Conservation (phyloP, 2,329 filamentous ascomycete species). For the Metarhizium anisopliae region DNA sequence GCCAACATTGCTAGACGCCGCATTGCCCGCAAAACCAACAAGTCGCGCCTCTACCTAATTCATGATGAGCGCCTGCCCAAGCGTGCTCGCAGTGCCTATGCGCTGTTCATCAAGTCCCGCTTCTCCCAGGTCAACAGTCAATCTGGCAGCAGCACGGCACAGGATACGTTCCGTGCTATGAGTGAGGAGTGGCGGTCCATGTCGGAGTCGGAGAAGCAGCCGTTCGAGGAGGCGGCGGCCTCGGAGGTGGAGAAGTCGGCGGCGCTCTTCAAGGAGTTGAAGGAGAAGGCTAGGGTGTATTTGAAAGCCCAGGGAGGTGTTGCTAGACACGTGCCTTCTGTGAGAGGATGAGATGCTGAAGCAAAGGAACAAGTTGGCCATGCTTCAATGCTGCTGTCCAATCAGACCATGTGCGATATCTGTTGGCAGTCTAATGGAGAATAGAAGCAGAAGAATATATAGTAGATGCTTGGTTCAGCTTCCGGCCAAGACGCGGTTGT, state of each 20-base stretch:
- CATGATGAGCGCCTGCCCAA: constrained; percentile 40
- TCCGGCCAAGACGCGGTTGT: too few relatives aligned
- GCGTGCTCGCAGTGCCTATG: constrained; percentile 22
- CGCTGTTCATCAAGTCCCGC: constrained; percentile 28
- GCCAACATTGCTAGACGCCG: constrained; percentile 39
- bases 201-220: constrained; percentile 30
- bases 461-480: too few relatives aligned
- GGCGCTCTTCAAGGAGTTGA: constrained; percentile 17
- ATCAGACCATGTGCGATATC: neutral
- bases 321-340: constrained; percentile 4
- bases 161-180: constrained; percentile 17
- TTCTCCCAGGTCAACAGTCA: constrained; percentile 18
- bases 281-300: constrained; percentile 16
- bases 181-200: constrained; percentile 34
- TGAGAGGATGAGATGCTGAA: neutral
- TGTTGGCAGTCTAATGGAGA: too few relatives aligned
- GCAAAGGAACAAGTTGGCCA: neutral
- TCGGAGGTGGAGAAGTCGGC: constrained; percentile 8
- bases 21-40: constrained; percentile 27
- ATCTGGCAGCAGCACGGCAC: constrained; percentile 6
- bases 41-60: constrained; percentile 21
- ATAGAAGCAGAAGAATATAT: neutral
- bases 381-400: neutral
- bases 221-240: constrained; percentile 24
- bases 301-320: constrained; percentile 8